A percentile compares a stretch with the other conserved stretches of the same genome.
Evolutionary conservation across 345 rosid species (phyloP).

Genomic region (Heritiera littoralis): DNA sequence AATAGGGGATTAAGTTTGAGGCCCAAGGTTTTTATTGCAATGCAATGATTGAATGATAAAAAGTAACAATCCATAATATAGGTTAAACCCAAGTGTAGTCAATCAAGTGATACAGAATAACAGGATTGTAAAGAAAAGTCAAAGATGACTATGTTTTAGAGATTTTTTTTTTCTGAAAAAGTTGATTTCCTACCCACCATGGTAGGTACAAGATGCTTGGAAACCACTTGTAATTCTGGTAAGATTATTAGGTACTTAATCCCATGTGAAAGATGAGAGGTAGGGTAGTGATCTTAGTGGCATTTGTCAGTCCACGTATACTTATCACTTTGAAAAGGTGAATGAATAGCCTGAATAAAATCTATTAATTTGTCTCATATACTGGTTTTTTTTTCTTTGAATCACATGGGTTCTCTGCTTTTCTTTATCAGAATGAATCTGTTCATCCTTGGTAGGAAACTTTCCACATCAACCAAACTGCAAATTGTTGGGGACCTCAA

Average conservation of each 20-base stretch:
- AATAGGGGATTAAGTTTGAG: neutral
- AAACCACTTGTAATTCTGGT: conserved; percentile 34
- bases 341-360: neutral
- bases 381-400: neutral
- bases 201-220: conserved; percentile 20
- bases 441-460: conserved; percentile 16
- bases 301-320: conserved; percentile 23
- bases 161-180: conserved; percentile 5
- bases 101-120: conserved; percentile 23
- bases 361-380: neutral
- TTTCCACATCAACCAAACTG: conserved; percentile 11
- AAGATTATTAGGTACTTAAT: conserved; percentile 31
- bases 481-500: conserved; percentile 10
- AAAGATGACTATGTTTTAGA: conserved; percentile 21
- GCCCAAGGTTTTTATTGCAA: neutral
- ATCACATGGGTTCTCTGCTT: too few relatives aligned
- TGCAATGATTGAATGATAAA: neutral
- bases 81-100: neutral
- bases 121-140: conserved; percentile 24
- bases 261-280: conserved; percentile 30
- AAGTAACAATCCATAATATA: neutral
- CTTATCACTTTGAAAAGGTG: neutral
- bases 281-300: conserved; percentile 25
- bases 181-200: conserved; percentile 34
- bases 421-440: neutral